Base-by-base conservation (phyloP, 1,139 yeast genomes). In the Magnusiomyces ingens region DNA sequence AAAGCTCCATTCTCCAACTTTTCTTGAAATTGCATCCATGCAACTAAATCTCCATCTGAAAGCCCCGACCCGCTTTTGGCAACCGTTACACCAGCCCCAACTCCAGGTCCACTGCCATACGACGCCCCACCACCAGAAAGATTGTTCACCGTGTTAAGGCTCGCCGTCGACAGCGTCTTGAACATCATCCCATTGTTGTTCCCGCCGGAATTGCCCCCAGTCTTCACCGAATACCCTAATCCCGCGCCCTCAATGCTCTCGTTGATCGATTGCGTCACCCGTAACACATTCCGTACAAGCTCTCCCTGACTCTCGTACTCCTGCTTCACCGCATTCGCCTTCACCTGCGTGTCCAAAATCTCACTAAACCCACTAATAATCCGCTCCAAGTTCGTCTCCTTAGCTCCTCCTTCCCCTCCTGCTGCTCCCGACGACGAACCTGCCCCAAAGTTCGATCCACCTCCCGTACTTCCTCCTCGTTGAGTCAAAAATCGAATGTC, bases 301-400 rank as follows among this genome's bases (percentile, higher is more conserved):
- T 75, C 79, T 32, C 67, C 65, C 49, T 67, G 75, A 57, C 71
- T 74, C 57, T 79, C 82, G 50, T 75, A 66, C 51, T 77, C 81
- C 59, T 77, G 80, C 62, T 77, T 78, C 32, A 76, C 74, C 13
- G 79, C 78, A 46, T 68, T 73, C 22, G 76, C 82, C 59, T 74
- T 73, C 51, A 75, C 65, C 52, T 69, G 72, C 35, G 69, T 68
- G 38, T 67, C 65, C 36, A 75, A 57, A 45, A 71, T 59, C 44
- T 67, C 68, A 15, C 62, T 61, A 53, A 71, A 67, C 48, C 68
- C 69, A 6, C 63, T 66, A 29, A 71, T 67, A 36, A 75, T 64
- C 12, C 54, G 59, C 11, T 61, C 63, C 40, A 59, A 12, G 22
- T 49, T 54, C 22, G 49, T 53, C 45, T 21, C 47, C 49, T 21